A percentile compares a stretch with the other conserved stretches of the same genome.
These are phyloP conservation scores for Cladosporium cucumerinum DNA, from an alignment of 2,329 filamentous ascomycete genomes.

Conservation along the genomic window DNA sequence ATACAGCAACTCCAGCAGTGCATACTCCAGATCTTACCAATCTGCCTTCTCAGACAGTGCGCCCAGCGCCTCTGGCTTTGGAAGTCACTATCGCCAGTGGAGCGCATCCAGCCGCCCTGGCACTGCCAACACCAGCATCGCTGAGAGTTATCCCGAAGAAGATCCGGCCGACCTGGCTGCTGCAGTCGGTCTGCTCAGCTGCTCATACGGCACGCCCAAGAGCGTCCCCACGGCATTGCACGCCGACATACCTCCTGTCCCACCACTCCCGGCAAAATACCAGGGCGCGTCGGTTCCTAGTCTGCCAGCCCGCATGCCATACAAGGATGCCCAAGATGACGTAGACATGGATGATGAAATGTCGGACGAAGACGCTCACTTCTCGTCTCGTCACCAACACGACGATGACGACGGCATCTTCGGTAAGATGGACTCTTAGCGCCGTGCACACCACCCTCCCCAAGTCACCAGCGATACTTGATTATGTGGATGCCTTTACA, in stretches of 20 bases:
- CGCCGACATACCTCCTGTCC: constrained; percentile 79
- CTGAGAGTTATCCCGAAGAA: constrained; percentile 70
- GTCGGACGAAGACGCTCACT: constrained; percentile 34
- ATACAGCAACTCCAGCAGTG: constrained; percentile 48
- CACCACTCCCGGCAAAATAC: constrained; percentile 78
- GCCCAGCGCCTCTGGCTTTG: constrained; percentile 53
- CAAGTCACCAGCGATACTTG: constrained; percentile 13
- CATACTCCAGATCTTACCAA: constrained; percentile 74
- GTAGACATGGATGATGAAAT: constrained; percentile 54
- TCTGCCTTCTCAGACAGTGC: constrained; percentile 60
- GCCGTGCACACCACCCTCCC: neutral
- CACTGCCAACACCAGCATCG: constrained; percentile 59
- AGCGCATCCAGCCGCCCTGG: constrained; percentile 68
- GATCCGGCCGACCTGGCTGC: constrained; percentile 86
- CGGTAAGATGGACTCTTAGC: constrained; percentile 87
- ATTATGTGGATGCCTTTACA: constrained; percentile 20
- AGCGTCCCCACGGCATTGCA: constrained; percentile 61
- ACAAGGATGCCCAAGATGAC: constrained; percentile 33
- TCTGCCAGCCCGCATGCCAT: constrained; percentile 21
- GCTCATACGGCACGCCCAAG: constrained; percentile 81
- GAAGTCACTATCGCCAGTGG: constrained; percentile 62
- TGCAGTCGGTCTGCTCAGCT: constrained; percentile 84
- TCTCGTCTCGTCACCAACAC: constrained; percentile 62
- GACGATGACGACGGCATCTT: constrained; percentile 96
- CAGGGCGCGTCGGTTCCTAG: constrained; percentile 43